A percentile compares a stretch with the other conserved stretches of the same genome.
Conservation (phyloP, 306 rosid genomes). For the Fagus sylvatica region DNA sequence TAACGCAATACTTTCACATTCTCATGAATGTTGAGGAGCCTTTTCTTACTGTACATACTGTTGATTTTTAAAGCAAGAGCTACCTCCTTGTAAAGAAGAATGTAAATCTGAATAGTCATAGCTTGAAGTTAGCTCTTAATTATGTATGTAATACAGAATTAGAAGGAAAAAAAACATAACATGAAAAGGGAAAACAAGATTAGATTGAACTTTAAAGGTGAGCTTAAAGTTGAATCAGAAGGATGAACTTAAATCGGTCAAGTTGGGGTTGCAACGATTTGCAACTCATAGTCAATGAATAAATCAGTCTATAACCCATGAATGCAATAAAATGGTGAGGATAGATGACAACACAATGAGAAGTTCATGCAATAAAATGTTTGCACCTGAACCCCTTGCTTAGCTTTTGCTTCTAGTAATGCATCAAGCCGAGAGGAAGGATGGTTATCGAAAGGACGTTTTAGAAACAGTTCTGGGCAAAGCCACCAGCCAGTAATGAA, state of each 20-base stretch:
- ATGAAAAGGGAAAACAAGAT: background rate
- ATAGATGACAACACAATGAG: background rate
- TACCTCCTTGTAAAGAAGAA: slow-evolving; percentile 97
- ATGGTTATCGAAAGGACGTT: slow-evolving; percentile 72
- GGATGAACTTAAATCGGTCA: background rate
- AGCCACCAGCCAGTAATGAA: slow-evolving; percentile 99
- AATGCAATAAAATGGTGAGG: background rate
- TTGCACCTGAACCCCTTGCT: slow-evolving; percentile 93
- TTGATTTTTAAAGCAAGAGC: slow-evolving; percentile 97
- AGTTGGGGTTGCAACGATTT: background rate
- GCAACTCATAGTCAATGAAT: background rate
- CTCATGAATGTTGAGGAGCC: slow-evolving; percentile 90
- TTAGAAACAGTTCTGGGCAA: slow-evolving; percentile 89
- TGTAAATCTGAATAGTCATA: slow-evolving; percentile 68
- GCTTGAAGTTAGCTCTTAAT: background rate
- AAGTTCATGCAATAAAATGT: background rate
- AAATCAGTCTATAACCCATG: background rate
- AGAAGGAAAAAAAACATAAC: background rate
- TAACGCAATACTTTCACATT: slow-evolving; percentile 95
- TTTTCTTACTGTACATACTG: slow-evolving; percentile 93
- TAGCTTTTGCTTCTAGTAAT: slow-evolving; percentile 92
- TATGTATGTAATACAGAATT: background rate
- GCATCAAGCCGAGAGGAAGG: slow-evolving; percentile 87
- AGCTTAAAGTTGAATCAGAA: background rate
- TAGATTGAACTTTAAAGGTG: background rate